These are phyloP conservation scores for Camelina hispida DNA, from an alignment of 345 rosid species.

Conservation along the genomic window DNA sequence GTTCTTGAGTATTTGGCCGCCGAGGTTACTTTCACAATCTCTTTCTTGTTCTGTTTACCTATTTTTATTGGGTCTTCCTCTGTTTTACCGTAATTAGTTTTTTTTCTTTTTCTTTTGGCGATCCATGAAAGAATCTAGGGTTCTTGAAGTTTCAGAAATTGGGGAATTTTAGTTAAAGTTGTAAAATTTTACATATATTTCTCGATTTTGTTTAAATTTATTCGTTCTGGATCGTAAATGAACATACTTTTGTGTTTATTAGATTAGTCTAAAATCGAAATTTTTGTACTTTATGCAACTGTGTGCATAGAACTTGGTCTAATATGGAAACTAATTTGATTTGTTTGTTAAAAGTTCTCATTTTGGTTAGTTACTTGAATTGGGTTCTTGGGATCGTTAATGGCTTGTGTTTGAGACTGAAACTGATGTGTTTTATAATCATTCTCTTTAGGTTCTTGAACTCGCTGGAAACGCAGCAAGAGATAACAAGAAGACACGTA, in stretches of 20 bases:
- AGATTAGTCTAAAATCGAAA: neutral
- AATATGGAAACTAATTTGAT: neutral
- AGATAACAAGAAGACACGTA: slow-evolving; percentile 90
- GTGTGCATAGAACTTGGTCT: neutral
- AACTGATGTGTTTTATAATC: neutral
- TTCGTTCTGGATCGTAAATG: neutral
- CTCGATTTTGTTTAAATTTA: slow-evolving; percentile 1
- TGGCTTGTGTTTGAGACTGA: neutral
- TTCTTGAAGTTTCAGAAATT: slow-evolving; percentile 21
- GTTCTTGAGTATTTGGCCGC: slow-evolving; percentile 96
- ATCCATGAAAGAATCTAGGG: slow-evolving; percentile 31
- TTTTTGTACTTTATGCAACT: neutral
- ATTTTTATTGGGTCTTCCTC: neutral
- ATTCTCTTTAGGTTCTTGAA: slow-evolving; percentile 66
- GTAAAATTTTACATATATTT: neutral
- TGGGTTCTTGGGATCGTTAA: neutral
- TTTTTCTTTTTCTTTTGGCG: neutral
- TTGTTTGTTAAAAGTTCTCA: neutral
- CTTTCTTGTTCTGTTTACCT: neutral
- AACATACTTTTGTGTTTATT: neutral
- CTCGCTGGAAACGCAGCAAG: slow-evolving; percentile 90
- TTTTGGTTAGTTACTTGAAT: neutral
- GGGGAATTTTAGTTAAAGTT: neutral
- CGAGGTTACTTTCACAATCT: slow-evolving; percentile 53
- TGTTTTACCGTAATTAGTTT: neutral